These are phyloP conservation scores for Parachaetomium inaequale DNA, from an alignment of 495 filamentous ascomycete genomes.

Conservation along the genomic window DNA sequence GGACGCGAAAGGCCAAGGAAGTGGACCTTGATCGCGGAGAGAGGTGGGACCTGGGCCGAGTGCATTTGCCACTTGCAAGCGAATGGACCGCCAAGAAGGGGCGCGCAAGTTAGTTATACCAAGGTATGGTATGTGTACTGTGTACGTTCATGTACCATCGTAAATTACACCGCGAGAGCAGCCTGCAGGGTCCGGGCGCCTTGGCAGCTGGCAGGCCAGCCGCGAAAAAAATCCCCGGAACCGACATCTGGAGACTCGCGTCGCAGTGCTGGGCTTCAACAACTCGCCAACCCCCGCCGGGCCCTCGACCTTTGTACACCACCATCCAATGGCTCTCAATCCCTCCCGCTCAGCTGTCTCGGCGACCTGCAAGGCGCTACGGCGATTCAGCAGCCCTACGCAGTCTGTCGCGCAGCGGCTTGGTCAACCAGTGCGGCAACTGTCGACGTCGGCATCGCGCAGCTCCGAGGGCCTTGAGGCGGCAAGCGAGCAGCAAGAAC, in stretches of 20 bases:
- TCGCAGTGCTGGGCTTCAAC: background rate
- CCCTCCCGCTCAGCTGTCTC: constrained; percentile 29
- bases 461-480: background rate
- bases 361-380: constrained; percentile 25
- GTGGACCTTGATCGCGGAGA: background rate
- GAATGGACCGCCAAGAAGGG: background rate
- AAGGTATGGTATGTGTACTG: too few relatives aligned
- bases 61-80: background rate
- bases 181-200: background rate
- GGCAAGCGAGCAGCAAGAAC: constrained; percentile 12
- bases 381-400: constrained; percentile 18
- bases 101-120: background rate
- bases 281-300: background rate
- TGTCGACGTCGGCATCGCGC: constrained; percentile 22
- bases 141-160: background rate
- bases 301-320: background rate
- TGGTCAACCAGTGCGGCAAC: constrained; percentile 18
- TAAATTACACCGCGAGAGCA: background rate
- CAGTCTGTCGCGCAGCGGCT: constrained; percentile 15
- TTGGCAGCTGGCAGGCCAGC: constrained; percentile 1
- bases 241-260: background rate
- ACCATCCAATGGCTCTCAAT: constrained; percentile 30
- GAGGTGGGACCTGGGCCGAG: background rate
- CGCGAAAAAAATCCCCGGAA: background rate
- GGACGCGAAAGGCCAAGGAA: background rate